Evolutionary conservation across 2,329 filamentous ascomycete genomes (phyloP).

Genomic region (Aquanectria penicillioides): DNA sequence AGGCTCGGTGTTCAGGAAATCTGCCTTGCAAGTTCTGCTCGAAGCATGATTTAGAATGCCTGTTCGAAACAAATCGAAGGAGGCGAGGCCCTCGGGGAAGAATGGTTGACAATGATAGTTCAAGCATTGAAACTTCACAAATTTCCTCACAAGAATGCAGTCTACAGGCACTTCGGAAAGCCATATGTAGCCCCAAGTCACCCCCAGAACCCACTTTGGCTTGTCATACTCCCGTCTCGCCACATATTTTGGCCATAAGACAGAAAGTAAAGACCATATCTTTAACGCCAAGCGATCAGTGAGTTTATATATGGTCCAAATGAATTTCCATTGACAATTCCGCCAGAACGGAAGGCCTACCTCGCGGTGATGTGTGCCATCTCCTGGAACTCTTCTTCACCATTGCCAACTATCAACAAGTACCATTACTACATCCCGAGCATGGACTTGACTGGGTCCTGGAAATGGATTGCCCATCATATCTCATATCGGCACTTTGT

Average conservation of each 20-base stretch:
- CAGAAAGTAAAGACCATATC: neutral
- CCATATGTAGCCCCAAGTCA: neutral
- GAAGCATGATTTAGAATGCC: neutral
- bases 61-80: conserved; percentile 1
- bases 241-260: neutral
- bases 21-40: neutral
- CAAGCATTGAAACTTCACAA: neutral
- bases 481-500: neutral
- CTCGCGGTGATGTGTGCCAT: neutral
- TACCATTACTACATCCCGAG: neutral
- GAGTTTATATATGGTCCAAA: neutral
- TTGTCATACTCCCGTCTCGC: neutral
- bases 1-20: neutral
- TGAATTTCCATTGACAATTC: neutral
- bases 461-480: neutral
- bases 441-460: neutral
- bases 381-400: conserved; percentile 2
- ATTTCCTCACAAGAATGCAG: neutral
- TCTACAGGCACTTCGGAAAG: neutral
- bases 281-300: neutral
- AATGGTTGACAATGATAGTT: neutral
- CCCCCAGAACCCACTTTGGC: neutral
- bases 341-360: neutral
- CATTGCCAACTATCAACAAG: neutral
- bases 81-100: neutral